Base-by-base conservation (phyloP, 2,329 filamentous ascomycete species). In the Trichothecium roseum region DNA sequence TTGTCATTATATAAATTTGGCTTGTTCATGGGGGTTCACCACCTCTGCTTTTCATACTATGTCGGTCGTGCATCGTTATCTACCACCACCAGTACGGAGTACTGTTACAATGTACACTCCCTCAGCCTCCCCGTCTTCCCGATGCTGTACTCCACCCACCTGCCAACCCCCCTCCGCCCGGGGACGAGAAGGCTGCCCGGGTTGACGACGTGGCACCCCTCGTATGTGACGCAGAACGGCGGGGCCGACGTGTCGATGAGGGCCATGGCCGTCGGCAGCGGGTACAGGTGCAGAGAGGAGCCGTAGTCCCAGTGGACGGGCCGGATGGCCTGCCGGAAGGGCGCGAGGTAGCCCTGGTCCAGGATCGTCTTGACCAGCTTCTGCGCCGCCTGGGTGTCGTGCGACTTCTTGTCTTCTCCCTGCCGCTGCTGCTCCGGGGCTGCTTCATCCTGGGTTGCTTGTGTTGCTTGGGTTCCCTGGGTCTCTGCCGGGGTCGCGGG, bases 181-280 rank as follows among this genome's bases (percentile, higher is more conserved):
- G 74, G 64, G 0, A 84, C 78, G 17, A 93, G 69, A 34, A 98
- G 58, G 33, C 72, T 69, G 5, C 87, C 86, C 0, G 91, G 88
- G 54, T 98, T 98, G 73, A 98, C 80, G 24, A 95, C 88, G 61
- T 91, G 84, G 52, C 91, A 96, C 0, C 88, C 89, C 57, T 94
- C 89, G 52, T 96, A 96, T 12, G 84, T 94, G 44, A 95, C 66
- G 36, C 81, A 82, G 51, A 94, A 98, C 0, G 86, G 72, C 12
- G 84, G 79, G 8, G 81, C 79, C 29, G 88, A 84, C 0, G 81
- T 68, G 59, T 98, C 91, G 2, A 86, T 80, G 4, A 98, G 61
- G 13, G 93, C 74, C 50, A 96, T 65, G 1, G 84, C 78, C 15
- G 84, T 89, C 2, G 91, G 91, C 18, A 96, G 60, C 8, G 89